phyloP scores from a whole-genome alignment of 352 stramenopile genomes.

The Phytophthora pistaciae region DNA sequence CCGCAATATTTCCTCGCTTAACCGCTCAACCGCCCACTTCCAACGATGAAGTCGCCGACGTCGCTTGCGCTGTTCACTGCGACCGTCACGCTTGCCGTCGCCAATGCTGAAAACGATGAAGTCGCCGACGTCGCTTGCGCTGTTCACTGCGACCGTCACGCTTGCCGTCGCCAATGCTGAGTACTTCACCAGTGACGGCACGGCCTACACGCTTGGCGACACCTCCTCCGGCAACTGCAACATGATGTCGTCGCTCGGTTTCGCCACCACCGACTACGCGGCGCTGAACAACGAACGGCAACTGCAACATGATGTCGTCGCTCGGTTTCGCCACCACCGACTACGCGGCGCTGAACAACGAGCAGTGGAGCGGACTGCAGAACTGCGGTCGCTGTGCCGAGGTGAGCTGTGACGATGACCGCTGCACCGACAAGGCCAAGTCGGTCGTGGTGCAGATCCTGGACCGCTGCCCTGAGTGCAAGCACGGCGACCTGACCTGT shows the following conservation, averaged over 20 bases:
- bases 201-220: constrained; percentile 43
- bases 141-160: constrained; percentile 7
- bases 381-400: constrained; percentile 67
- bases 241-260: constrained; percentile 28
- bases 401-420: constrained; percentile 50
- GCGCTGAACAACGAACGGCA: constrained; percentile 62
- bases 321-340: constrained; percentile 33
- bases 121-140: constrained; percentile 3
- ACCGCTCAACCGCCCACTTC: no score
- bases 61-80: constrained; percentile 13
- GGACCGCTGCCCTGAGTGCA: constrained; percentile 71
- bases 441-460: constrained; percentile 61
- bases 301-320: constrained; percentile 43
- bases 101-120: constrained; percentile 37
- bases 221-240: constrained; percentile 46
- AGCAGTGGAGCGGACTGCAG: constrained; percentile 52
- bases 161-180: constrained; percentile 31
- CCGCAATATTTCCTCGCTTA: no score
- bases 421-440: constrained; percentile 44
- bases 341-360: constrained; percentile 67
- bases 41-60: constrained; percentile 19
- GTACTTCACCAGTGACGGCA: constrained; percentile 41
- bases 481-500: constrained; percentile 42
- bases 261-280: constrained; percentile 50
- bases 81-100: constrained; percentile 2